Evolutionary conservation across 129 eudicot genomes (phyloP).

Genomic region (Escallonia rubra): DNA sequence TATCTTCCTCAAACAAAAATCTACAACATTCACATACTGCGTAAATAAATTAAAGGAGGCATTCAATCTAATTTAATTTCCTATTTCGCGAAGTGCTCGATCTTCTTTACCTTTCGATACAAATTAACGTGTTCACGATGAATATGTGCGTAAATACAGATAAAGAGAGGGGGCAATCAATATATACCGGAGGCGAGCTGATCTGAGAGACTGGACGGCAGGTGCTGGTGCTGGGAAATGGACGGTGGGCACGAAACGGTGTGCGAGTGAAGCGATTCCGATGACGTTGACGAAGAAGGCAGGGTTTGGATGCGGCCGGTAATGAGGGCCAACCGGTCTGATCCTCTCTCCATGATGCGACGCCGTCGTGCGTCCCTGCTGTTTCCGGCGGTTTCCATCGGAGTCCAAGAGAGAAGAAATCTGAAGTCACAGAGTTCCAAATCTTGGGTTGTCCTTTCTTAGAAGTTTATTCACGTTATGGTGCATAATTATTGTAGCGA

Average conservation of each 20-base stretch:
- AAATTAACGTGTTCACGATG: background rate
- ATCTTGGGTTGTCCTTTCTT: no score
- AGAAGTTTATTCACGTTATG: no score
- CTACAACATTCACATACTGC: no score
- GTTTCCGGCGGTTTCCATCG: constrained; percentile 19
- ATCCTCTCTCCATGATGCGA: constrained; percentile 62
- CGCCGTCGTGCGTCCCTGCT: constrained; percentile 67
- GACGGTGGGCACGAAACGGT: constrained; percentile 23
- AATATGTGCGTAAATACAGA: background rate
- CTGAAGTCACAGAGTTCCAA: no score
- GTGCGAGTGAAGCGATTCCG: constrained; percentile 17
- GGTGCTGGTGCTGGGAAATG: background rate
- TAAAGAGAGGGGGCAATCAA: constrained; percentile 1
- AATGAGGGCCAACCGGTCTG: constrained; percentile 88
- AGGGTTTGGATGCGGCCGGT: constrained; percentile 60
- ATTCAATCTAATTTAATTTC: no score
- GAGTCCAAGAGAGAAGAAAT: no score
- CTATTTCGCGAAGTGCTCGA: no score
- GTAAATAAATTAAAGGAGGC: no score
- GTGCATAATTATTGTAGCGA: no score
- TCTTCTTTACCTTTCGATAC: no score
- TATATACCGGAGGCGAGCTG: constrained; percentile 25
- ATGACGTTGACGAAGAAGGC: constrained; percentile 6
- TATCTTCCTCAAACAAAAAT: no score
- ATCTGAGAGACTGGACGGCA: background rate